A percentile compares a stretch with the other conserved stretches of the same genome.
phyloP scores from a whole-genome alignment of 1,284 basidiomycete species.

The Cryptococcus sp. region DNA sequence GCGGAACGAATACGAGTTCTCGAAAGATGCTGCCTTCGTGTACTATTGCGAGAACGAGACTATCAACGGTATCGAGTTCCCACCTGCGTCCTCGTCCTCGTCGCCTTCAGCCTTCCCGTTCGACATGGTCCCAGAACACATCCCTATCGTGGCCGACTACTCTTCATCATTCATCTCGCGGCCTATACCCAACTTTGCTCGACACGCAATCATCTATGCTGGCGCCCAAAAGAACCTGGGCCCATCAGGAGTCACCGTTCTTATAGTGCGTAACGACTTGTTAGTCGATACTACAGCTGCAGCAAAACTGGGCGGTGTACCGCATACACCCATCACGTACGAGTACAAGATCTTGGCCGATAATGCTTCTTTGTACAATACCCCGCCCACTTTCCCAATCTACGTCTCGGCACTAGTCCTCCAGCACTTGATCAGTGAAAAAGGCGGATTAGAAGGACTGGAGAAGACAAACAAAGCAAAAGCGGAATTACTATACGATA shows the following conservation, averaged over 20 bases:
- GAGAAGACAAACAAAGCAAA: constrained; percentile 70
- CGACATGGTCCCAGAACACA: constrained; percentile 63
- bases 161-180: constrained; percentile 96
- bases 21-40: constrained; percentile 73
- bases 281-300: constrained; percentile 83
- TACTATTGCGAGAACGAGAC: constrained; percentile 99
- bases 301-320: constrained; percentile 68
- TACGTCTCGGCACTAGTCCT: constrained; percentile 91
- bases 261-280: constrained; percentile 91
- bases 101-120: constrained; percentile 95
- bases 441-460: constrained; percentile 73
- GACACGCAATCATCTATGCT: constrained; percentile 92
- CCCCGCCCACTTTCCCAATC: constrained; percentile 88
- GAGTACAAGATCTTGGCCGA: constrained; percentile 85
- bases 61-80: constrained; percentile 92
- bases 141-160: constrained; percentile 92
- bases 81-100: constrained; percentile 60
- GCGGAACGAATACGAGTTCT: constrained; percentile 73
- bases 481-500: constrained; percentile 70
- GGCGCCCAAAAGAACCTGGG: constrained; percentile 99
- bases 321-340: constrained; percentile 61
- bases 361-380: constrained; percentile 86
- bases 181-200: constrained; percentile 81
- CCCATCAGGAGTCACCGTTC: constrained; percentile 87
- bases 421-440: constrained; percentile 62